phyloP scores from a whole-genome alignment of 306 rosid genomes.

The Potentilla sterilis region DNA sequence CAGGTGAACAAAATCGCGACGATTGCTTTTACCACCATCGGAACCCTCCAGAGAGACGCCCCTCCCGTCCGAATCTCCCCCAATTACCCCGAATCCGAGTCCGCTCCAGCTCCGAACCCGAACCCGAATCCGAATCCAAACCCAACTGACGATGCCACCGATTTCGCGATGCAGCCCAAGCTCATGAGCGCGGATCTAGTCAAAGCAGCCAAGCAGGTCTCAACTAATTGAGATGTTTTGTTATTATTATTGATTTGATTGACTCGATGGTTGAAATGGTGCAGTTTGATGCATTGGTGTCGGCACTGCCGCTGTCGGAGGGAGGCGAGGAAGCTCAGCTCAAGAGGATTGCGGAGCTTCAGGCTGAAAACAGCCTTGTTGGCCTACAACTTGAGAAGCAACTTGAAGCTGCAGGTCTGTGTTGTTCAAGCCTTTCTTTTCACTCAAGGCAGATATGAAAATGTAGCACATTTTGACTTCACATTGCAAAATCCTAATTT shows the following conservation, averaged over 20 bases:
- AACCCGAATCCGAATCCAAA: neutral
- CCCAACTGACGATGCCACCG: neutral
- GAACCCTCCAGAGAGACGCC: slow-evolving; percentile 7
- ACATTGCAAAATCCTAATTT: neutral
- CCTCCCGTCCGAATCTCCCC: slow-evolving; percentile 18
- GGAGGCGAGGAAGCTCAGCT: slow-evolving; percentile 22
- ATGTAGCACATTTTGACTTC: neutral
- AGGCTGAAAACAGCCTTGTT: slow-evolving; percentile 9
- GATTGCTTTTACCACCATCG: slow-evolving; percentile 16
- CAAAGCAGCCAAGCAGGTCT: slow-evolving; percentile 19
- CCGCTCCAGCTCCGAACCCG: neutral
- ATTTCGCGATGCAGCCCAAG: slow-evolving; percentile 21
- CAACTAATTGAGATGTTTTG: too few relatives aligned
- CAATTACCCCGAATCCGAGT: neutral
- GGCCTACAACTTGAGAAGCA: slow-evolving; percentile 16
- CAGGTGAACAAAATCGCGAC: slow-evolving; percentile 15
- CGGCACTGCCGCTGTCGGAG: slow-evolving; percentile 21
- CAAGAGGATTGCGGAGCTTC: slow-evolving; percentile 17
- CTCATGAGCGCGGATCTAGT: slow-evolving; percentile 24
- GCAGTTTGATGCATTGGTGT: slow-evolving; percentile 19
- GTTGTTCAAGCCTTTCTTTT: neutral
- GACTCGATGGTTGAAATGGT: neutral
- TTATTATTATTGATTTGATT: neutral
- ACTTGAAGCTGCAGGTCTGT: slow-evolving; percentile 20
- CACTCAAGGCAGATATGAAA: neutral